These are phyloP conservation scores for Sideroxylon spinosum DNA, from an alignment of 179 eudicot genomes.

Conservation along the genomic window DNA sequence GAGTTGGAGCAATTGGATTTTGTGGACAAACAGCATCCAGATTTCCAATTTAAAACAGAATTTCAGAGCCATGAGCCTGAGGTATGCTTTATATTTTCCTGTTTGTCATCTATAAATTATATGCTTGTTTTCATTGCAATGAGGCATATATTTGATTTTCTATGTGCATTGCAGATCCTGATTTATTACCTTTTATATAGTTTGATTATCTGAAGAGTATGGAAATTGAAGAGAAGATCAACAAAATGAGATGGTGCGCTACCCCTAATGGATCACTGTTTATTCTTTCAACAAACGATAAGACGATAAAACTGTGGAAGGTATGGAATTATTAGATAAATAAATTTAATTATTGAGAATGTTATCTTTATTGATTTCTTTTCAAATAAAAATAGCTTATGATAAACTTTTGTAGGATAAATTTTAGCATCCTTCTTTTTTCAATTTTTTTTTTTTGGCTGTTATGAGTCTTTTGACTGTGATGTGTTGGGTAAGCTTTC, in stretches of 20 bases:
- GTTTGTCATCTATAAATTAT: neutral
- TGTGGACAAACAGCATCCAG: constrained; percentile 29
- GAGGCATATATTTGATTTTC: constrained; percentile 12
- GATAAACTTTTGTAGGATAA: neutral
- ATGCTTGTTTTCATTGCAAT: neutral
- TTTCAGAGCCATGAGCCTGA: constrained; percentile 59
- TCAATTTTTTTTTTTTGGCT: neutral
- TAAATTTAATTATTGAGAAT: neutral
- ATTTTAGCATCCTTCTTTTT: constrained; percentile 3
- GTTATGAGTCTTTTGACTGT: neutral
- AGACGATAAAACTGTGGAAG: constrained; percentile 54
- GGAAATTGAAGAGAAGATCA: constrained; percentile 51
- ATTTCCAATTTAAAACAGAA: constrained; percentile 42
- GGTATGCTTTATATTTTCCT: constrained; percentile 23
- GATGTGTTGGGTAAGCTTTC: neutral
- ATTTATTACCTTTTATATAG: constrained; percentile 26
- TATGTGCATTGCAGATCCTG: constrained; percentile 13
- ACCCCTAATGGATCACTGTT: constrained; percentile 28
- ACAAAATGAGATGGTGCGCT: constrained; percentile 42
- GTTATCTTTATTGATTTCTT: neutral
- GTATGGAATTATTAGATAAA: constrained; percentile 24
- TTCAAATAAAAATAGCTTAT: neutral
- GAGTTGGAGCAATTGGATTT: constrained; percentile 32
- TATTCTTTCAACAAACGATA: constrained; percentile 45
- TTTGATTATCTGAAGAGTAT: constrained; percentile 48